A percentile compares a stretch with the other conserved stretches of the same genome.
These are phyloP conservation scores for Claviceps fusiformis DNA, from an alignment of 2,329 filamentous ascomycete genomes.

Conservation along the genomic window DNA sequence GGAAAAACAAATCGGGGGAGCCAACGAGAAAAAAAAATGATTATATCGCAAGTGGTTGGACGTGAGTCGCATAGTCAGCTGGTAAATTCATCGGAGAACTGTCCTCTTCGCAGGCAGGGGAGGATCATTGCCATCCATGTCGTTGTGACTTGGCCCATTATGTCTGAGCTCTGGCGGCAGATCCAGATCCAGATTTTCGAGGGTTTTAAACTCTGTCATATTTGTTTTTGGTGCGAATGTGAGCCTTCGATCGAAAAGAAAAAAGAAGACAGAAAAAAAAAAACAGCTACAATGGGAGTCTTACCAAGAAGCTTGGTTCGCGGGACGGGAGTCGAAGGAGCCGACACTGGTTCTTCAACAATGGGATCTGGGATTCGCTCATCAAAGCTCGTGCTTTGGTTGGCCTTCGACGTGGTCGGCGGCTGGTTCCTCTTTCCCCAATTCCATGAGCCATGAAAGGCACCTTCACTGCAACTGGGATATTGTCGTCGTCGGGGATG, in stretches of 20 bases:
- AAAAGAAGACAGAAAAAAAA: not conserved
- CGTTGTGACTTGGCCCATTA: not conserved
- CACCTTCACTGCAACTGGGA: slow-evolving; percentile 4
- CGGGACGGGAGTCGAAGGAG: slow-evolving; percentile 11
- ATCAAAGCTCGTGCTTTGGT: not conserved
- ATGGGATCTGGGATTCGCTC: slow-evolving; percentile 18
- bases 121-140: not conserved
- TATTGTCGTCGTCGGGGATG: slow-evolving; percentile 13
- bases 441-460: slow-evolving; percentile 1
- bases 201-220: not conserved
- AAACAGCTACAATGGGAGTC: not conserved
- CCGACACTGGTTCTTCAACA: slow-evolving; percentile 21
- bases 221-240: not conserved
- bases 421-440: not conserved
- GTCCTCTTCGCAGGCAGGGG: not conserved
- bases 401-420: not conserved
- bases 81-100: not conserved
- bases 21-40: not conserved
- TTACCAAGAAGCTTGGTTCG: slow-evolving; percentile 18
- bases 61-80: too few species aligned
- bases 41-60: not conserved
- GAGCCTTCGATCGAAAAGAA: not conserved
- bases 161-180: not conserved
- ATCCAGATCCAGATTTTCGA: not conserved
- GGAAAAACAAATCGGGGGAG: not conserved